Evolutionary conservation across 768 basidiomycete genomes (phyloP).

Genomic region (Coprinopsis cinerea): DNA sequence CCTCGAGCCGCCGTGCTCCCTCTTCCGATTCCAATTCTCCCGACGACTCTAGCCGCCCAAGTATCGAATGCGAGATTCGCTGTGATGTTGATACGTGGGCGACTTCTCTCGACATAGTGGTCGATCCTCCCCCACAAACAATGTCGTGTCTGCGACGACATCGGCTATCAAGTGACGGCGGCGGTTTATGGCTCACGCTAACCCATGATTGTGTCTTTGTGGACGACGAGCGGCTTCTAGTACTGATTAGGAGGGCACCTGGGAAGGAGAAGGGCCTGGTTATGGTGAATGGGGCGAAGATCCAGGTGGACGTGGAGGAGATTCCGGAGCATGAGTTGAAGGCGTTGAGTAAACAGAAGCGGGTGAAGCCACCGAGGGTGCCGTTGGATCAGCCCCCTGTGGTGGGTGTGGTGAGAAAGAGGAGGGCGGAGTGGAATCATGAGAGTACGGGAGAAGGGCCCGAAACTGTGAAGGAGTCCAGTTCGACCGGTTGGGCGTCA

Average conservation of each 20-base stretch:
- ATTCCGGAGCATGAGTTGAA: conserved; percentile 85
- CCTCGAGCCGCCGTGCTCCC: conserved; percentile 39
- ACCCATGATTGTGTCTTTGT: conserved; percentile 79
- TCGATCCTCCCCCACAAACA: conserved; percentile 86
- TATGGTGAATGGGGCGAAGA: conserved; percentile 83
- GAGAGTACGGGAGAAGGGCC: conserved; percentile 24
- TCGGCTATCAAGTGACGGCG: conserved; percentile 78
- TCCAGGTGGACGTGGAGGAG: conserved; percentile 84
- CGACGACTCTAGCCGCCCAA: conserved; percentile 31
- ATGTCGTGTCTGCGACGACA: conserved; percentile 84
- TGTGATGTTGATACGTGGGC: conserved; percentile 93
- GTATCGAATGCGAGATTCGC: conserved; percentile 84
- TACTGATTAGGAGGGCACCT: conserved; percentile 70
- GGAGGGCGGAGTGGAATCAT: conserved; percentile 68
- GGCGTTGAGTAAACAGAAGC: conserved; percentile 73
- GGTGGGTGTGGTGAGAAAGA: conserved; percentile 58
- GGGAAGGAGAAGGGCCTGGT: conserved; percentile 77
- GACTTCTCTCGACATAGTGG: conserved; percentile 74
- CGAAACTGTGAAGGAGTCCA: conserved; percentile 13
- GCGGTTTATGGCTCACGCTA: conserved; percentile 91
- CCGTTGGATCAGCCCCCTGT: conserved; percentile 94
- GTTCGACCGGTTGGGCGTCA: conserved; percentile 40
- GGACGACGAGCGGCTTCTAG: conserved; percentile 68
- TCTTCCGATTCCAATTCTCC: conserved; percentile 17
- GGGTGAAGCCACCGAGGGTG: conserved; percentile 77